Conservation (phyloP, 1,284 basidiomycete species). For the Ganoderma multipileum region DNA sequence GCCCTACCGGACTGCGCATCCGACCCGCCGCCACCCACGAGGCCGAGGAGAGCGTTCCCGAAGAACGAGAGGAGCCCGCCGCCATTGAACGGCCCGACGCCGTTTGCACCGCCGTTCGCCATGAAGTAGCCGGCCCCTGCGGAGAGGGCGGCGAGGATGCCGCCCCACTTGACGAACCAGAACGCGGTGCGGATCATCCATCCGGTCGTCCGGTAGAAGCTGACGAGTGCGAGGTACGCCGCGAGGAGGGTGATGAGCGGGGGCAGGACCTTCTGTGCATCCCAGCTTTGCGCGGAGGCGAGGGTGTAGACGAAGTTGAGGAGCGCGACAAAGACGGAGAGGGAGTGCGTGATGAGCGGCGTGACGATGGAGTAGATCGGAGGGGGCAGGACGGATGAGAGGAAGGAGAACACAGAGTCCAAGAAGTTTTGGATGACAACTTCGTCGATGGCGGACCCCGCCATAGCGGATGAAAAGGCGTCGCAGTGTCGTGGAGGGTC, state of each 20-base stretch:
- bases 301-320: constrained; percentile 55
- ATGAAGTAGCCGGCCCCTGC: constrained; percentile 60
- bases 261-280: constrained; percentile 70
- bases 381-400: constrained; percentile 60
- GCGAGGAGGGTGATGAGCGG: constrained; percentile 74
- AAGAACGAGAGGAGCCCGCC: constrained; percentile 47
- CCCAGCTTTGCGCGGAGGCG: constrained; percentile 61
- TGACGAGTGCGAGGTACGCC: constrained; percentile 75
- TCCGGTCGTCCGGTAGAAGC: constrained; percentile 75
- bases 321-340: constrained; percentile 58
- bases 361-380: constrained; percentile 59
- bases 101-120: constrained; percentile 41
- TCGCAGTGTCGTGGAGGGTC: background rate
- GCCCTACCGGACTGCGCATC: constrained; percentile 37
- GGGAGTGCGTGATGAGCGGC: constrained; percentile 57
- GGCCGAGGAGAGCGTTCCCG: constrained; percentile 49
- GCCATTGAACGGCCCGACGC: constrained; percentile 31
- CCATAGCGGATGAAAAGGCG: constrained; percentile 5
- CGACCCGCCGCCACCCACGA: constrained; percentile 45
- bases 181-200: constrained; percentile 73
- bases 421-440: constrained; percentile 40
- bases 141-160: constrained; percentile 58
- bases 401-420: constrained; percentile 60
- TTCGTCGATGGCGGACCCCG: constrained; percentile 20
- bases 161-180: constrained; percentile 79